Base-by-base conservation (phyloP, 2,329 filamentous ascomycete genomes). In the Aurifilum marmelostoma region DNA sequence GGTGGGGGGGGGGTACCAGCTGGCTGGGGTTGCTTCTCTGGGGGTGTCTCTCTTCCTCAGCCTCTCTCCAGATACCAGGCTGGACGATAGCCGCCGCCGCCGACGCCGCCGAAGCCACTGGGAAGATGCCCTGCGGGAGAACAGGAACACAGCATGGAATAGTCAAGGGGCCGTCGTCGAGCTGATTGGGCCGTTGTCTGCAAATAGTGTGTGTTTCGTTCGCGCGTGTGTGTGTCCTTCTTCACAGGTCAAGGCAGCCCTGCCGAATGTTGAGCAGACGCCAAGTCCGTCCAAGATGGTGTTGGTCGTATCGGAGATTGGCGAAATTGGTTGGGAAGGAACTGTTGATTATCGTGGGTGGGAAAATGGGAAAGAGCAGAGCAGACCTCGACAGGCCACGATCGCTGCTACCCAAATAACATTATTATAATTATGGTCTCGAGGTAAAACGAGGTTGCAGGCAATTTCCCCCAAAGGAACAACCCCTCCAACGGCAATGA, bases 1-100 rank as follows among this genome's bases (percentile, higher is more conserved):
- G 6, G 41, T 11, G 39, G 39, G 39, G 39, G 50, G 9, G 50
- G 21, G 60, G 41, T 65, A n/a, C n/a, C n/a, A n/a, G n/a, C n/a
- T n/a, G n/a, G n/a, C n/a, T n/a, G n/a, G 34, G 60, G 64, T 60
- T 69, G 65, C 65, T 69, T 67, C 68, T 69, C 68, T 43, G n/a
- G n/a, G n/a, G n/a, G 34, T 34, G 4, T 34, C 34, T 34, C 34
- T 67, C 68, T 69, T 65, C 21, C 60, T 11, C 24, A 60, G 27
- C 9, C 50, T 32, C 41, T 47, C 24, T 58, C 24, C 34, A 39
- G 29, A 47, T n/a, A 27, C 24, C 54, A 29, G 37, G 43, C 21
- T 61, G 32, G 12, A 47, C 43, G 43, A 47, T 21, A 47, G 43
- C 43, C 21, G 21, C 21, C 43, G 43, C 18, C 43, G 43, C 6